Percentiles rank a stretch among this genome's conserved stretches.
These are phyloP conservation scores for Metschnikowia aberdeeniae DNA, from an alignment of 805 yeast species.

Conservation along the genomic window DNA sequence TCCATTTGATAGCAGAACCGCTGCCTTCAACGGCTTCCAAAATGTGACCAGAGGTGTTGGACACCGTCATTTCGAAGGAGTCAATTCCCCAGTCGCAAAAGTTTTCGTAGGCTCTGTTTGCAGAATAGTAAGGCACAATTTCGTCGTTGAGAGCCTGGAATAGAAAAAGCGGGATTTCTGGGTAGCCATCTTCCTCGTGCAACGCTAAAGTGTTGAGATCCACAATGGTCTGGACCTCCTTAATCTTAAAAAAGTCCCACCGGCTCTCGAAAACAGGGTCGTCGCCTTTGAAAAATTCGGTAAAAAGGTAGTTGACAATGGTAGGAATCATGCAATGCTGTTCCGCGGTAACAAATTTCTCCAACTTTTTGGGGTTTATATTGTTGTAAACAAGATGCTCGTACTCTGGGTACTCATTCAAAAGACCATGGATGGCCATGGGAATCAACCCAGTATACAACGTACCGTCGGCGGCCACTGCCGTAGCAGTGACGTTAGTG, in stretches of 20 bases:
- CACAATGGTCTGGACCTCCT: slow-evolving; percentile 5
- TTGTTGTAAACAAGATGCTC: slow-evolving; percentile 15
- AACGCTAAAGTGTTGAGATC: slow-evolving; percentile 4
- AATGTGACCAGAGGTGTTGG: slow-evolving; percentile 24
- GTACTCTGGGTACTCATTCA: slow-evolving; percentile 32
- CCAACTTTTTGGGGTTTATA: background rate
- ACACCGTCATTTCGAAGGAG: slow-evolving; percentile 27
- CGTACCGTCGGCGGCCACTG: slow-evolving; percentile 24
- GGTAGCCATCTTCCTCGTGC: slow-evolving; percentile 9
- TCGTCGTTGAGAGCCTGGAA: slow-evolving; percentile 23
- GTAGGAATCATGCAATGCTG: slow-evolving; percentile 8
- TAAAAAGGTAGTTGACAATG: slow-evolving; percentile 5
- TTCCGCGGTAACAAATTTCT: background rate
- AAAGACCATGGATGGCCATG: slow-evolving; percentile 28
- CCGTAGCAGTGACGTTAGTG: slow-evolving; percentile 29
- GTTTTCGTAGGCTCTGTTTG: slow-evolving; percentile 20
- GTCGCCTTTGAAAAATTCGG: slow-evolving; percentile 7
- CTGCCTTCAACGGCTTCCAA: slow-evolving; percentile 17
- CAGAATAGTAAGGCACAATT: slow-evolving; percentile 19
- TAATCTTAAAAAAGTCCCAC: slow-evolving; percentile 4
- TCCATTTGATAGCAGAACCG: slow-evolving; percentile 12
- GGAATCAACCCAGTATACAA: slow-evolving; percentile 30
- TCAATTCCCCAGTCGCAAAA: slow-evolving; percentile 28
- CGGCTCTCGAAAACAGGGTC: slow-evolving; percentile 7
- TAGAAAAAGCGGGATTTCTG: slow-evolving; percentile 24